phyloP scores from a whole-genome alignment of 306 rosid species.

The Purshia tridentata region DNA sequence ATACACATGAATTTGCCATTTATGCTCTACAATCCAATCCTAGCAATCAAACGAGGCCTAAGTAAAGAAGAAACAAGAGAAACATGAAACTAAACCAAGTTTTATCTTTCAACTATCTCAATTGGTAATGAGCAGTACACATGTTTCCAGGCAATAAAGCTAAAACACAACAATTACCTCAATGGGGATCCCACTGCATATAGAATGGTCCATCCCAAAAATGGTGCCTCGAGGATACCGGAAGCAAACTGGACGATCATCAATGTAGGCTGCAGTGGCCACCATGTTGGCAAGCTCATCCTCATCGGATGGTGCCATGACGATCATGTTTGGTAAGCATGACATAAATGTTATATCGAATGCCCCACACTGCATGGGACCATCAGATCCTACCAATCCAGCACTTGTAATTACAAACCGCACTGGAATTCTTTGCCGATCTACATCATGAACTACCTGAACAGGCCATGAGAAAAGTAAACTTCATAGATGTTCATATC shows the following conservation, averaged over 20 bases:
- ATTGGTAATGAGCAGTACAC: conserved; percentile 5
- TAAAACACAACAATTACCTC: conserved; percentile 48
- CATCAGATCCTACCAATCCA: conserved; percentile 91
- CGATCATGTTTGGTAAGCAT: conserved; percentile 93
- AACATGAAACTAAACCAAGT: not conserved
- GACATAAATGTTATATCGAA: conserved; percentile 90
- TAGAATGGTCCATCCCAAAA: conserved; percentile 36
- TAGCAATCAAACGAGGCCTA: no score
- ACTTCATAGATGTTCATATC: not conserved
- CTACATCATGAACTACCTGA: conserved; percentile 90
- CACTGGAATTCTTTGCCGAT: conserved; percentile 79
- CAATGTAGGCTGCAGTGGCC: conserved; percentile 66
- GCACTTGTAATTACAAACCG: conserved; percentile 89
- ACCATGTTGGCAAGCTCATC: conserved; percentile 85
- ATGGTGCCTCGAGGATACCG: conserved; percentile 87
- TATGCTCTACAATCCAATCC: no score
- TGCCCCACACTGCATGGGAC: conserved; percentile 82
- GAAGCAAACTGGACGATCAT: conserved; percentile 79
- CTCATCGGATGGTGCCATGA: conserved; percentile 94
- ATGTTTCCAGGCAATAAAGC: conserved; percentile 9
- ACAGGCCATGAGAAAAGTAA: conserved; percentile 17
- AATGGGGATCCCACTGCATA: conserved; percentile 55
- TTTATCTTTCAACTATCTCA: not conserved
- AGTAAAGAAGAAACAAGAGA: not conserved
- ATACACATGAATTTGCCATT: no score